Conservation (phyloP, 345 rosid genomes). For the Eucalyptus microcorys region DNA sequence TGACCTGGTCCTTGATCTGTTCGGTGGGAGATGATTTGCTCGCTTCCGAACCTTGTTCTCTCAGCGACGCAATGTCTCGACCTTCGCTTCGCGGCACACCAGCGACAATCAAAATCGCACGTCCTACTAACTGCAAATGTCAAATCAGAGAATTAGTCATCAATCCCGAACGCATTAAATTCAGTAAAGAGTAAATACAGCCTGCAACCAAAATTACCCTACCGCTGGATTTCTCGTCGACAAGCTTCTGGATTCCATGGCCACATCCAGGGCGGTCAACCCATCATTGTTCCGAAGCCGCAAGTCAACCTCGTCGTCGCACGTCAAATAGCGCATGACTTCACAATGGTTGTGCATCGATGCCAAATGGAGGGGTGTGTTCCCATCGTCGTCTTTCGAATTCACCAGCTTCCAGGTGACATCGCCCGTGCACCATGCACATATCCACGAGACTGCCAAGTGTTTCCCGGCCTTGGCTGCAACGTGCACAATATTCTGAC, state of each 20-base stretch:
- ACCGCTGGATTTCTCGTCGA: neutral
- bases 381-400: neutral
- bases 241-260: neutral
- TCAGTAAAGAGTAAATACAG: neutral
- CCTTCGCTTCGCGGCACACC: neutral
- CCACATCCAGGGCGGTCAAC: neutral
- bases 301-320: accelerated
- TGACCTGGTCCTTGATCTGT: neutral
- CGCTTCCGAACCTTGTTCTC: neutral
- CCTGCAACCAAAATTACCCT: neutral
- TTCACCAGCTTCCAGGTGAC: neutral
- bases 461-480: neutral
- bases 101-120: neutral
- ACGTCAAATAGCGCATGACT: accelerated
- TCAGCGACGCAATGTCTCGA: accelerated
- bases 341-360: accelerated
- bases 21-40: neutral
- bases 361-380: neutral
- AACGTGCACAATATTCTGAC: too few species aligned
- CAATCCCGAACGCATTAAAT: neutral
- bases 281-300: accelerated
- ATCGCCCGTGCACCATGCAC: too few species aligned
- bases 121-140: neutral
- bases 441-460: accelerated
- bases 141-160: neutral